Evolutionary conservation across 202 grass and related monocot species (phyloP).

Genomic region (Sporobolus alterniflorus): DNA sequence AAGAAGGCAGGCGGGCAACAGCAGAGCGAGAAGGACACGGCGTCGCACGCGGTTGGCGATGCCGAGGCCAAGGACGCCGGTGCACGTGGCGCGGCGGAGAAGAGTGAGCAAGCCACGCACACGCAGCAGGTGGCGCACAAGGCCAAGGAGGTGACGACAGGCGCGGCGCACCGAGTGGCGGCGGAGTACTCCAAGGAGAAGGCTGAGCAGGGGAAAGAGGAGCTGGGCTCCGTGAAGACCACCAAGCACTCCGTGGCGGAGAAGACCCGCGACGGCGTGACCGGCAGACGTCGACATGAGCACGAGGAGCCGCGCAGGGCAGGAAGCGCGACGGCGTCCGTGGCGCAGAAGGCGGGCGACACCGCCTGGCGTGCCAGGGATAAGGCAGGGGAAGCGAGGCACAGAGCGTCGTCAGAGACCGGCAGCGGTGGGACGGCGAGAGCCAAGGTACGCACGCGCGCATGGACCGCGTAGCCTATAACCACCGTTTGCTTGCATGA

Average conservation of each 20-base stretch:
- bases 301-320: not conserved
- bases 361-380: not conserved
- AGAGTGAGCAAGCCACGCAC: too few species aligned
- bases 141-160: too few species aligned
- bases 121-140: too few species aligned
- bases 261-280: constrained; percentile 25
- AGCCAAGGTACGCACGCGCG: constrained; percentile 29
- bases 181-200: too few species aligned
- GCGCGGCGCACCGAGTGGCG: too few species aligned
- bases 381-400: constrained; percentile 16
- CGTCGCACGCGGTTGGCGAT: not conserved
- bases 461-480: not conserved
- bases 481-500: too few species aligned
- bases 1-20: not conserved
- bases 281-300: not conserved
- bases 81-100: too few species aligned
- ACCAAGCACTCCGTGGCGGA: not conserved
- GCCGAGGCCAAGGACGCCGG: too few species aligned
- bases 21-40: not conserved
- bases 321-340: not conserved
- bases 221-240: too few species aligned
- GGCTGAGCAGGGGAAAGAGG: too few species aligned
- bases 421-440: not conserved
- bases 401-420: not conserved
- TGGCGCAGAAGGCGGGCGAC: constrained; percentile 18